phyloP scores from a whole-genome alignment of 2,329 filamentous ascomycete species.

The Paraconiothyrium sp. region DNA sequence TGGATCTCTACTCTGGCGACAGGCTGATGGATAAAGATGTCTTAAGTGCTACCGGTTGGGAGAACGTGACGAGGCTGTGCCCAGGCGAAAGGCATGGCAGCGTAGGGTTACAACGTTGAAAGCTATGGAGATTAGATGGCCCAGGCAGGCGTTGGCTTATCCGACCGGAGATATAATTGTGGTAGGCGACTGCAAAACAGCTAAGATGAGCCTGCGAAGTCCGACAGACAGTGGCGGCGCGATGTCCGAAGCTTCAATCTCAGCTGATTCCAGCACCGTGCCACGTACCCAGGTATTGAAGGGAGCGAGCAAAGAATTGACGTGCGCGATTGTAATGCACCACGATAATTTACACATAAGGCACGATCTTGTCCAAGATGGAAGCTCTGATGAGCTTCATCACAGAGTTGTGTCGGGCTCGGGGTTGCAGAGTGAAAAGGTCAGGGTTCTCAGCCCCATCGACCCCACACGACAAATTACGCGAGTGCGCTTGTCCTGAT shows the following conservation, averaged over 20 bases:
- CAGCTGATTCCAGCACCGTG: neutral
- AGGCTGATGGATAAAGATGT: neutral
- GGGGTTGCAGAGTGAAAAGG: slow-evolving; percentile 4
- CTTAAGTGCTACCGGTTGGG: neutral
- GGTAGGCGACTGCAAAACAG: slow-evolving; percentile 5
- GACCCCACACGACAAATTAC: slow-evolving; percentile 10
- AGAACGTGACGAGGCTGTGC: slow-evolving; percentile 5
- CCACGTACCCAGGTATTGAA: neutral
- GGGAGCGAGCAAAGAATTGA: neutral
- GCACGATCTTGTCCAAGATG: neutral
- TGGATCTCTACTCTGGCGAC: neutral
- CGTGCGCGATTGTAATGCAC: too few species aligned
- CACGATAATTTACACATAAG: too few species aligned
- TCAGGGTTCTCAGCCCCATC: slow-evolving; percentile 13
- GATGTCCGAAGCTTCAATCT: slow-evolving; percentile 9
- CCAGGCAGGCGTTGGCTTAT: slow-evolving; percentile 14
- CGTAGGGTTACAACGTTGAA: neutral
- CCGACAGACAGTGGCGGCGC: slow-evolving; percentile 7
- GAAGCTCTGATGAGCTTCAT: neutral
- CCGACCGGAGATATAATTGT: slow-evolving; percentile 15
- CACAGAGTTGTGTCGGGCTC: neutral
- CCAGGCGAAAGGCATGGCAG: neutral
- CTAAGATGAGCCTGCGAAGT: slow-evolving; percentile 13
- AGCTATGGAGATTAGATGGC: slow-evolving; percentile 14
- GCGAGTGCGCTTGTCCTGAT: slow-evolving; percentile 8